phyloP scores from a whole-genome alignment of 805 yeast species.

The Candida alai region DNA sequence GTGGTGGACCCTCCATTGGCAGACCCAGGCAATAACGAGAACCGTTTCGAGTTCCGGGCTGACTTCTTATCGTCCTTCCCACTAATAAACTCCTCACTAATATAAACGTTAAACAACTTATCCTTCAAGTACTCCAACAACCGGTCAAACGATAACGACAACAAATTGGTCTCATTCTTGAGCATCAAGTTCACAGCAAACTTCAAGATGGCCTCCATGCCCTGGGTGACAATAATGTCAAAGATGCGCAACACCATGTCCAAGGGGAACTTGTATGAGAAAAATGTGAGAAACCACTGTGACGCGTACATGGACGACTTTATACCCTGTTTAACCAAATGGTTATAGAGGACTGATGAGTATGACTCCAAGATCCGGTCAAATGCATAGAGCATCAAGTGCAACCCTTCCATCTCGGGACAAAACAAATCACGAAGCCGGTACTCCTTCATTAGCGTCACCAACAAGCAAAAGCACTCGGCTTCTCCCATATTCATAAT shows the following conservation, averaged over 20 bases:
- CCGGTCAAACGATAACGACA: conserved; percentile 68
- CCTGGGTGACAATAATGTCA: conserved; percentile 88
- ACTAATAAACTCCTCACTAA: conserved; percentile 36
- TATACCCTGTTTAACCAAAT: conserved; percentile 81
- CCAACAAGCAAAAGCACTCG: conserved; percentile 81
- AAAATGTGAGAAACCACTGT: conserved; percentile 94
- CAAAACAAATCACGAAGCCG: conserved; percentile 72
- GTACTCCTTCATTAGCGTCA: conserved; percentile 79
- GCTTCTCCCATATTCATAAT: conserved; percentile 75
- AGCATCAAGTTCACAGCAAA: conserved; percentile 80
- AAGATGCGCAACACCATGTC: conserved; percentile 82
- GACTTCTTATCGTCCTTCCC: conserved; percentile 9
- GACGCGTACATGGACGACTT: conserved; percentile 94
- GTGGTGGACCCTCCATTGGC: conserved; percentile 16
- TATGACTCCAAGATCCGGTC: conserved; percentile 80
- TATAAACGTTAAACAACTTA: conserved; percentile 68
- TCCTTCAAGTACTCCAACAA: conserved; percentile 76
- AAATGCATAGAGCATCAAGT: conserved; percentile 80
- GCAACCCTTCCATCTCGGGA: conserved; percentile 93
- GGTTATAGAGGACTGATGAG: conserved; percentile 68
- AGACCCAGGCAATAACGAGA: conserved; percentile 19
- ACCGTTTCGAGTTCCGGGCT: conserved; percentile 13
- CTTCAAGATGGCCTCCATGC: conserved; percentile 79
- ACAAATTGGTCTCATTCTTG: conserved; percentile 56
- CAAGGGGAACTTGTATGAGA: conserved; percentile 92